Evolutionary conservation across 495 filamentous ascomycete species (phyloP).

Genomic region (Lineolata rhizophorae): DNA sequence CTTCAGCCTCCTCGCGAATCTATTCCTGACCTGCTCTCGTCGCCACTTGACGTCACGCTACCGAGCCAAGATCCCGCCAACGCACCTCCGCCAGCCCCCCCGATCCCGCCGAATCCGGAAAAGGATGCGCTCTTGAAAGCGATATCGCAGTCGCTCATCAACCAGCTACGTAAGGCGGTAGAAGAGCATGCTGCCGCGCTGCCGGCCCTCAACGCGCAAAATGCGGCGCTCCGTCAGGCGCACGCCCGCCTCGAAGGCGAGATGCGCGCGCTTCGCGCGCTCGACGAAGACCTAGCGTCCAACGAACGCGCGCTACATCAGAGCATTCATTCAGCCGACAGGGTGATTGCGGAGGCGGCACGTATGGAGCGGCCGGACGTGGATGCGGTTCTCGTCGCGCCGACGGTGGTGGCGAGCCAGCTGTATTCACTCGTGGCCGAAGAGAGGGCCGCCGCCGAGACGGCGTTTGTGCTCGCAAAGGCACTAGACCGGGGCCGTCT

Average conservation of each 20-base stretch:
- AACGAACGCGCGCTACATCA: conserved; percentile 63
- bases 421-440: conserved; percentile 74
- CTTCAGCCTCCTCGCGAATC: conserved; percentile 12
- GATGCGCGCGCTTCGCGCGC: conserved; percentile 39
- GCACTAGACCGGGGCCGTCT: conserved; percentile 69
- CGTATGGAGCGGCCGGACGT: conserved; percentile 36
- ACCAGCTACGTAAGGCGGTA: conserved; percentile 39
- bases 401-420: conserved; percentile 80
- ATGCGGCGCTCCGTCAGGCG: conserved; percentile 47
- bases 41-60: conserved; percentile 40
- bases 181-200: conserved; percentile 47
- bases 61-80: conserved; percentile 26
- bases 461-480: conserved; percentile 61
- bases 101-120: conserved; percentile 88
- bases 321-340: conserved; percentile 56
- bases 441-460: conserved; percentile 62
- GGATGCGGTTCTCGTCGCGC: conserved; percentile 82
- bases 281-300: conserved; percentile 44
- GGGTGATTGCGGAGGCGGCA: conserved; percentile 44
- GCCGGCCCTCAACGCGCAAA: conserved; percentile 56
- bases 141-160: conserved; percentile 43
- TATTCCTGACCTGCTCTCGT: conserved; percentile 44
- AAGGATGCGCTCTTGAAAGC: conserved; percentile 73
- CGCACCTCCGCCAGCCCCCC: conserved; percentile 36
- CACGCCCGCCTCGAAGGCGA: conserved; percentile 47